phyloP scores from a whole-genome alignment of 768 basidiomycete genomes.

The Pluteus cervinus region DNA sequence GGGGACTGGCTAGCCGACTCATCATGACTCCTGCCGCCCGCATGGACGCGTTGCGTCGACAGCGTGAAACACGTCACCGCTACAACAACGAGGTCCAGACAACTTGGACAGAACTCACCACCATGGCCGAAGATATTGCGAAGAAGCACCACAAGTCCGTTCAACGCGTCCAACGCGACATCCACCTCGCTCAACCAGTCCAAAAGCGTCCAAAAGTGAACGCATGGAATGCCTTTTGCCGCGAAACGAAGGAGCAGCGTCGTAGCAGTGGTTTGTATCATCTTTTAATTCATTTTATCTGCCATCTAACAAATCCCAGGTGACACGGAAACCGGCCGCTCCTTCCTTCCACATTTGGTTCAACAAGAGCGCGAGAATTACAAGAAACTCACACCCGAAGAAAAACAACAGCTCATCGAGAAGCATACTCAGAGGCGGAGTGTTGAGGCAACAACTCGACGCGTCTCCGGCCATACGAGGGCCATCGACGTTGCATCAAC shows the following conservation, averaged over 20 bases:
- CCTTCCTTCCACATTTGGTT: background rate
- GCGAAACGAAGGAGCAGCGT: background rate
- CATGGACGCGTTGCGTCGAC: no score
- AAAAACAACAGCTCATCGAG: background rate
- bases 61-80: no score
- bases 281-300: no score
- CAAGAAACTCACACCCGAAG: background rate
- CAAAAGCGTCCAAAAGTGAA: constrained; percentile 2
- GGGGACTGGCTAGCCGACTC: no score
- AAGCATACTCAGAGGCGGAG: background rate
- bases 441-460: background rate
- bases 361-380: background rate
- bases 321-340: no score
- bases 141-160: constrained; percentile 5
- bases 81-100: no score
- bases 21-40: no score
- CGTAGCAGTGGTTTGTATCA: background rate
- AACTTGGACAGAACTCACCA: no score
- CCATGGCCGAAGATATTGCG: constrained; percentile 4
- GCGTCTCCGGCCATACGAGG: background rate
- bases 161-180: constrained; percentile 4
- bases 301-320: no score
- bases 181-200: background rate
- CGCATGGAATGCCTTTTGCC: constrained; percentile 4
- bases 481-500: background rate